Percentiles rank a stretch among this genome's conserved stretches.
phyloP scores from a whole-genome alignment of 176 grass and related monocot genomes.

The Echinochloa phyllopogon region DNA sequence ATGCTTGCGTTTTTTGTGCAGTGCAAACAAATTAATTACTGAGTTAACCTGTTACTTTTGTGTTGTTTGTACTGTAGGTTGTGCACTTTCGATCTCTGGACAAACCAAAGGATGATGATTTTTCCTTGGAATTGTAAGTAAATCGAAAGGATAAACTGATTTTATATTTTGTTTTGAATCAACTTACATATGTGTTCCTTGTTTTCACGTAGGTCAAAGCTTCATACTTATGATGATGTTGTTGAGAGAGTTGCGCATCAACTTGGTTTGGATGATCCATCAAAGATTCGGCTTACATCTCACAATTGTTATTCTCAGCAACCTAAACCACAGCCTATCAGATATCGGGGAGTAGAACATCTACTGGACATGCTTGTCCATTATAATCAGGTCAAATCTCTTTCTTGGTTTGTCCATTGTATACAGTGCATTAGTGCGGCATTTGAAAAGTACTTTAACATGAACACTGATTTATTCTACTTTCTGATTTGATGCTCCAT shows the following conservation, averaged over 20 bases:
- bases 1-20: slow-evolving; percentile 16
- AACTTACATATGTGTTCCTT: slow-evolving; percentile 40
- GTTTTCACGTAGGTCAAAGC: slow-evolving; percentile 68
- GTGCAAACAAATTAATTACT: slow-evolving; percentile 1
- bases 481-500: slow-evolving; percentile 31
- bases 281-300: slow-evolving; percentile 96
- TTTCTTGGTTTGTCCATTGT: slow-evolving; percentile 24
- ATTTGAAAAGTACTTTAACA: slow-evolving; percentile 20
- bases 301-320: slow-evolving; percentile 99
- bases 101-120: slow-evolving; percentile 96
- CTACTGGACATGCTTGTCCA: slow-evolving; percentile 96
- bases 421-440: neutral
- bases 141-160: neutral
- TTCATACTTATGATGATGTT: slow-evolving; percentile 93
- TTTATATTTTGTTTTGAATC: slow-evolving; percentile 13
- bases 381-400: slow-evolving; percentile 75
- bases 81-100: slow-evolving; percentile 91
- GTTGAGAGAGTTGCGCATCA: slow-evolving; percentile 85
- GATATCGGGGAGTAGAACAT: slow-evolving; percentile 86
- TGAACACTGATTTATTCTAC: neutral
- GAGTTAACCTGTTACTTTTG: neutral
- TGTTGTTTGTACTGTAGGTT: slow-evolving; percentile 56
- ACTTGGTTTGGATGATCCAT: slow-evolving; percentile 83
- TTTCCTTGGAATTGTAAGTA: slow-evolving; percentile 92
- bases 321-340: slow-evolving; percentile 96